Percentiles rank a stretch among this genome's conserved stretches.
Evolutionary conservation across 148 eudicot genomes (phyloP).

Genomic region (Suaeda aralocaspica): DNA sequence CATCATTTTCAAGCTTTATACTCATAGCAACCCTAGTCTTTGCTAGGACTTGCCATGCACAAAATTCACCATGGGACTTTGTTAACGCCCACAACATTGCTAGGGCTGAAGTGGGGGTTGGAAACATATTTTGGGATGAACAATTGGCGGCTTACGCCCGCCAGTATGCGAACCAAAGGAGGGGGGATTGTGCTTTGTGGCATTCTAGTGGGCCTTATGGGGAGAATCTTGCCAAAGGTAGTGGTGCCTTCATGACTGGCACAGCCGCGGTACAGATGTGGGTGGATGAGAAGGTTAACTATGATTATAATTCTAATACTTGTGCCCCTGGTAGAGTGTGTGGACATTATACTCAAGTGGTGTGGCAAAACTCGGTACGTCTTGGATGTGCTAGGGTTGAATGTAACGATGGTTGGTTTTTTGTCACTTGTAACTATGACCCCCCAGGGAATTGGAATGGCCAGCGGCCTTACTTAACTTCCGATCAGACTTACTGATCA

Average conservation of each 20-base stretch:
- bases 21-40: slow-evolving; percentile 6
- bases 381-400: slow-evolving; percentile 46
- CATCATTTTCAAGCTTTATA: neutral
- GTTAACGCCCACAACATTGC: slow-evolving; percentile 32
- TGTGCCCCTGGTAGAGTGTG: slow-evolving; percentile 29
- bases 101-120: slow-evolving; percentile 33
- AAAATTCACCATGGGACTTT: slow-evolving; percentile 34
- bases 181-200: slow-evolving; percentile 22
- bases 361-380: slow-evolving; percentile 37
- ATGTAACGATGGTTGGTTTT: slow-evolving; percentile 34
- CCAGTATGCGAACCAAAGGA: slow-evolving; percentile 32
- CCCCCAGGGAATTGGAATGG: slow-evolving; percentile 38
- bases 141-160: slow-evolving; percentile 32
- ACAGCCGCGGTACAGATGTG: slow-evolving; percentile 25
- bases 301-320: slow-evolving; percentile 29
- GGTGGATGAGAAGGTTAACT: slow-evolving; percentile 30
- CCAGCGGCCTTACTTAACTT: slow-evolving; percentile 34
- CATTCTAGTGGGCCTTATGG: slow-evolving; percentile 38
- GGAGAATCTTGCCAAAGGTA: slow-evolving; percentile 30
- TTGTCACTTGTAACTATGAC: slow-evolving; percentile 39
- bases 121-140: slow-evolving; percentile 22
- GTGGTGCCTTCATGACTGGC: slow-evolving; percentile 13
- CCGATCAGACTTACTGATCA: no score
- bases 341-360: slow-evolving; percentile 50
- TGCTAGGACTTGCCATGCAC: slow-evolving; percentile 20